Base-by-base conservation (phyloP, 106 monocot species). In the Triglochin maritima region DNA sequence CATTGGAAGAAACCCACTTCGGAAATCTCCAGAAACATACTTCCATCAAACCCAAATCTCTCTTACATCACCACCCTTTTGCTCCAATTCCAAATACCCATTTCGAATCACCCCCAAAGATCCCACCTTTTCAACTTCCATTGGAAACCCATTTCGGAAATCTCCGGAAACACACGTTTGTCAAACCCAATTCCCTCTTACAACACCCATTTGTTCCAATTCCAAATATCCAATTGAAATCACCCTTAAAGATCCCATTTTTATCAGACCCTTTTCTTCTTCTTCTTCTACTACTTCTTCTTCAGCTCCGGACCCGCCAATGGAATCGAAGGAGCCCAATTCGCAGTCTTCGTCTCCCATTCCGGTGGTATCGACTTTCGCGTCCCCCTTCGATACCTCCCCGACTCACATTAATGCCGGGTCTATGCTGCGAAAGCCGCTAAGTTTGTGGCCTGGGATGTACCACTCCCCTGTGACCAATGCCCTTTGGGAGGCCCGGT, bases 391-490 rank as follows among this genome's bases (percentile, higher is more conserved):
- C 49, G 82, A 84, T 3, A 53, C 57, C 44, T 68, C 72, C 47
- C 70, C 74, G 1, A 42, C 69, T 11, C 53, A 68, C 17, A 78
- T 87, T 63, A 78, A 81, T 16, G 82, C 85, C 62, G 63, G 82
- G 49, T 81, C 78, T 11, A 74, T 80, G 11, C 46, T 85, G 49
- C 62, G 90, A 16, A 90, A 96, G 73, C 87, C 95, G 42, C 70
- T 96, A 4, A 90, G 90, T 81, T 76, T 96, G 56, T 90, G 95
- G 95, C 95, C 90, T 2, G 96, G 96, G 62, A 91, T 83, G 85
- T 96, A 91, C 84, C 90, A 96, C 63, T 96, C 96, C 9, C 90
- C 96, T 0, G 96, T 96, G 9, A 91, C 96, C 47, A 91, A 88
- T 66, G 96, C 96, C 3, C 78, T 96, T 13, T 96, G 96, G 96